Evolutionary conservation across 768 basidiomycete species (phyloP).

Genomic region (Amanita rimosa): DNA sequence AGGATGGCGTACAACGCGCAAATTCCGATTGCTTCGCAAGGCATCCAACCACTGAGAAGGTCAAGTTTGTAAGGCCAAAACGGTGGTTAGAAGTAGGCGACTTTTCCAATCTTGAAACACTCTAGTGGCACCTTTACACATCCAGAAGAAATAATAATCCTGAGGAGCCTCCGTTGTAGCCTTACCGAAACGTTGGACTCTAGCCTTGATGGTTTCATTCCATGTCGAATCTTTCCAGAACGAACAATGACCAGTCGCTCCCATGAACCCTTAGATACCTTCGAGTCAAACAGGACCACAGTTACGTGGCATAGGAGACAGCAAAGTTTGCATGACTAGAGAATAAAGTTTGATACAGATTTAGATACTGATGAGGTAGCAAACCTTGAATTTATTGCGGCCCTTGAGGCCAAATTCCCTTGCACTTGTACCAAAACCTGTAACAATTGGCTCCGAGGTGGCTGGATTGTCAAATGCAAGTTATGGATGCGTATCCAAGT

Average conservation of each 20-base stretch:
- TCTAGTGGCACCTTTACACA: constrained; percentile 24
- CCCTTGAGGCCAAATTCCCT: constrained; percentile 27
- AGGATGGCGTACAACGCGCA: constrained; percentile 45
- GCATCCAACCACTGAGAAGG: constrained; percentile 29
- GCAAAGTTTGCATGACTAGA: constrained; percentile 42
- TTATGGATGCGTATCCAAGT: no score
- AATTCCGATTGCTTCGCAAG: constrained; percentile 31
- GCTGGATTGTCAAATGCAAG: constrained; percentile 17
- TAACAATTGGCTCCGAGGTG: constrained; percentile 18
- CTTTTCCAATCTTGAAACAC: no score
- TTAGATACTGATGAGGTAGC: neutral
- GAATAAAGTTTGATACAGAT: neutral
- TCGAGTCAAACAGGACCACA: constrained; percentile 31
- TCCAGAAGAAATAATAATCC: constrained; percentile 37
- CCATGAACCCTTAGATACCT: constrained; percentile 10
- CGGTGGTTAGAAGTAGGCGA: constrained; percentile 19
- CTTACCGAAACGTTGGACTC: constrained; percentile 42
- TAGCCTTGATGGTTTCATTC: constrained; percentile 23
- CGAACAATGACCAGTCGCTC: constrained; percentile 18
- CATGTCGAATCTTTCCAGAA: constrained; percentile 47
- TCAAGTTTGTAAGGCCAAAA: constrained; percentile 41
- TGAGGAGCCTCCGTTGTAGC: constrained; percentile 29
- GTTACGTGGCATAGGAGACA: constrained; percentile 48
- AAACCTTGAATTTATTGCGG: no score
- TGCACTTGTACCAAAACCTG: constrained; percentile 18